These are phyloP conservation scores for Boletus tylopilopsis DNA, from an alignment of 768 basidiomycete species.

Conservation along the genomic window DNA sequence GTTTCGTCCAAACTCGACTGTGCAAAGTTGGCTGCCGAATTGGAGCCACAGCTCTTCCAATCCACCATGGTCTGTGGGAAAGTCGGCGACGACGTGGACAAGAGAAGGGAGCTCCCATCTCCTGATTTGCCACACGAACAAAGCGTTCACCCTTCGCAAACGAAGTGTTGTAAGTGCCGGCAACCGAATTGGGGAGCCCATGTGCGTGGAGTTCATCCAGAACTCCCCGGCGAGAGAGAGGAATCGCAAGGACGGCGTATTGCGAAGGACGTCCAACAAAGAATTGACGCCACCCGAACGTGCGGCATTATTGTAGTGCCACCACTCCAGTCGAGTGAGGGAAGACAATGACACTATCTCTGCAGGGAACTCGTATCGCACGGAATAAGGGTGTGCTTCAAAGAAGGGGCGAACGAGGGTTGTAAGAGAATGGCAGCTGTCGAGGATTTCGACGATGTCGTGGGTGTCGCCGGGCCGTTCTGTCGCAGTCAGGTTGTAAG, in stretches of 20 bases:
- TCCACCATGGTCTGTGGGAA: conserved; percentile 35
- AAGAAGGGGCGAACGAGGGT: conserved; percentile 50
- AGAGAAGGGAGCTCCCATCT: conserved; percentile 54
- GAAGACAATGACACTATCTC: conserved; percentile 43
- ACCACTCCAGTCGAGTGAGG: conserved; percentile 66
- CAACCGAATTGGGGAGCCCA: conserved; percentile 33
- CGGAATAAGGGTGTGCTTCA: conserved; percentile 16
- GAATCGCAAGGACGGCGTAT: conserved; percentile 53
- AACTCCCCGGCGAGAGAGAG: conserved; percentile 51
- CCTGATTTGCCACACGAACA: conserved; percentile 47
- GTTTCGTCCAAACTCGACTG: conserved; percentile 56
- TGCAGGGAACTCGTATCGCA: conserved; percentile 53
- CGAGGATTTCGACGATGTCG: conserved; percentile 45
- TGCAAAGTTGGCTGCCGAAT: conserved; percentile 48
- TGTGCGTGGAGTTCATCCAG: conserved; percentile 25
- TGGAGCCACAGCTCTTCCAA: conserved; percentile 46
- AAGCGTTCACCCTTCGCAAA: conserved; percentile 43
- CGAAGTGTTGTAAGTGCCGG: conserved; percentile 52
- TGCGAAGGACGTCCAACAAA: conserved; percentile 46
- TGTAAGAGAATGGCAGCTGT: conserved; percentile 46
- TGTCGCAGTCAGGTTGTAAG: conserved; percentile 52
- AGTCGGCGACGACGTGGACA: conserved; percentile 49
- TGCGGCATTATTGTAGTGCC: conserved; percentile 54
- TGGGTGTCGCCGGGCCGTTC: conserved; percentile 25
- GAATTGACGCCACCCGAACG: conserved; percentile 66